A percentile compares a stretch with the other conserved stretches of the same genome.
phyloP scores from a whole-genome alignment of 2,329 filamentous ascomycete genomes.

The Scedosporium aurantiacum region DNA sequence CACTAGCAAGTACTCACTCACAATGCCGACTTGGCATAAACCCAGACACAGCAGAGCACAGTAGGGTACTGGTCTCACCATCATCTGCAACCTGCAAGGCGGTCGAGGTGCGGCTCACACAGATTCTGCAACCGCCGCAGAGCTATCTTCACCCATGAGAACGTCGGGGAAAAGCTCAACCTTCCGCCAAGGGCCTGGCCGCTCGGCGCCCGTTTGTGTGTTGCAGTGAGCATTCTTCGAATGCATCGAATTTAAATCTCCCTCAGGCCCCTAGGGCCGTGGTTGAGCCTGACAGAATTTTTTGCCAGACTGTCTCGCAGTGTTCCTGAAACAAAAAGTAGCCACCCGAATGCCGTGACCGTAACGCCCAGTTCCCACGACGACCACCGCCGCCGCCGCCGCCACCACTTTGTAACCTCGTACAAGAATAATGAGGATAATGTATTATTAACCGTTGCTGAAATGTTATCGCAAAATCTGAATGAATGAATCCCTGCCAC shows the following conservation, averaged over 20 bases:
- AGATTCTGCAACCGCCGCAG: background rate
- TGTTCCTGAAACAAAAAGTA: background rate
- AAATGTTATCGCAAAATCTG: background rate
- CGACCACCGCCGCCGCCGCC: too few species aligned
- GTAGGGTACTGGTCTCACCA: background rate
- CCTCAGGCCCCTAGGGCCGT: background rate
- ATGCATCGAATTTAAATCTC: background rate
- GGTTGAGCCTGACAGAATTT: background rate
- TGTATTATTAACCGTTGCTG: background rate
- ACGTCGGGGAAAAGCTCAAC: background rate
- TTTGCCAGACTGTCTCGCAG: background rate
- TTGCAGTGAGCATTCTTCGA: too few species aligned
- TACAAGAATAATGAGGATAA: background rate
- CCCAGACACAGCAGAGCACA: background rate
- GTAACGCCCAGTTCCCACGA: background rate
- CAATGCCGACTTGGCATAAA: background rate
- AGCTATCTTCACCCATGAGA: background rate
- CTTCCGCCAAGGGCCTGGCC: background rate
- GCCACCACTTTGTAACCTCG: background rate
- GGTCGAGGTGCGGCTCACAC: background rate
- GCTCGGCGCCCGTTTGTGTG: too few species aligned
- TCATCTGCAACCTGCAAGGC: background rate
- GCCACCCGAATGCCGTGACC: background rate
- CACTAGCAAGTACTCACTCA: background rate
- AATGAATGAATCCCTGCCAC: background rate